Conservation (phyloP, 2,329 filamentous ascomycete species). For the Claviceps monticola region DNA sequence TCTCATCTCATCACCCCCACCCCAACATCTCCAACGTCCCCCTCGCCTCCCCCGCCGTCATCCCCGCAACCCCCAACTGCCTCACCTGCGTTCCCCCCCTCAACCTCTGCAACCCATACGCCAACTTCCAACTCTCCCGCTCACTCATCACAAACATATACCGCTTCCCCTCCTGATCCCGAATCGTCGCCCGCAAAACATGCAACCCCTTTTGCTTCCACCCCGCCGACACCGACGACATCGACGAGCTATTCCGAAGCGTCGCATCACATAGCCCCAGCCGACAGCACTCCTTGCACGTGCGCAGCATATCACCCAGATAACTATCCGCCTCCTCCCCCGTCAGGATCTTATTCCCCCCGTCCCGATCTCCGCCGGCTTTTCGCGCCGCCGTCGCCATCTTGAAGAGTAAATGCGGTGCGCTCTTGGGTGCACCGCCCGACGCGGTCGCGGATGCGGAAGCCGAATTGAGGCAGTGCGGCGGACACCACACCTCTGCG, state of each 20-base stretch:
- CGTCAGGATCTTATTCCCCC: slow-evolving; percentile 33
- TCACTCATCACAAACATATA: slow-evolving; percentile 52
- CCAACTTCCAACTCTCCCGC: slow-evolving; percentile 55
- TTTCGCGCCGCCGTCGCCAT: slow-evolving; percentile 32
- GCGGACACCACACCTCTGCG: slow-evolving; percentile 75
- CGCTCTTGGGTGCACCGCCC: slow-evolving; percentile 20
- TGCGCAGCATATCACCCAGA: slow-evolving; percentile 45
- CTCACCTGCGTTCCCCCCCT: slow-evolving; percentile 46
- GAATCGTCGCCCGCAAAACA: slow-evolving; percentile 47
- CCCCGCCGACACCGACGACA: slow-evolving; percentile 31
- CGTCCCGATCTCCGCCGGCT: slow-evolving; percentile 27
- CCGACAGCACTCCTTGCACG: slow-evolving; percentile 52
- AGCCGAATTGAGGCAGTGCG: slow-evolving; percentile 39
- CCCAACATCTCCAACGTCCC: slow-evolving; percentile 44
- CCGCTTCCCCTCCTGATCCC: slow-evolving; percentile 52
- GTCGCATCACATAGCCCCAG: slow-evolving; percentile 34
- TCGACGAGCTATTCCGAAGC: slow-evolving; percentile 27
- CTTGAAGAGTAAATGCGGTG: slow-evolving; percentile 32
- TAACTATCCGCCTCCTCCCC: slow-evolving; percentile 55
- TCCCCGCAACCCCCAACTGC: slow-evolving; percentile 42
- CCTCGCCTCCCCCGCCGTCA: slow-evolving; percentile 40
- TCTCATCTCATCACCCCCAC: slow-evolving; percentile 23
- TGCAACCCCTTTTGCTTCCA: slow-evolving; percentile 44
- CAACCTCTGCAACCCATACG: slow-evolving; percentile 45
- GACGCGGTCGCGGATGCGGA: slow-evolving; percentile 25